Percentiles rank a stretch among this genome's conserved stretches.
Evolutionary conservation across 192 early-diverging fungal species (phyloP).

Genomic region (Thamnidium elegans): DNA sequence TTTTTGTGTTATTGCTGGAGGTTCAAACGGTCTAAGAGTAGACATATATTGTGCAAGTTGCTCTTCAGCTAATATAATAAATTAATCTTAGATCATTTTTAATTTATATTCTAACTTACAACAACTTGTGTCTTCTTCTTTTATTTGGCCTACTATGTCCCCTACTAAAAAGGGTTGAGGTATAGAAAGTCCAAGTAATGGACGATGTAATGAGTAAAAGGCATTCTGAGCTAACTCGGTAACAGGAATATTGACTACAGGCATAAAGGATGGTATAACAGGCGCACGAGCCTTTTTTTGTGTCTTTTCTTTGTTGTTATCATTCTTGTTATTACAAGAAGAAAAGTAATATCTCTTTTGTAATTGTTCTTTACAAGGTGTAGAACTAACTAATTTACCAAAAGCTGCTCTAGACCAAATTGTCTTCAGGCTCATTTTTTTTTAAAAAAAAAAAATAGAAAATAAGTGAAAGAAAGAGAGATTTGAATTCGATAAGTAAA

Average conservation of each 20-base stretch:
- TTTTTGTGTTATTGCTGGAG: not conserved
- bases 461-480: not conserved
- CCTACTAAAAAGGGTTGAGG: conserved; percentile 18
- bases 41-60: conserved; percentile 3
- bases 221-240: conserved; percentile 52
- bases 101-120: not conserved
- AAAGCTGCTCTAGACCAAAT: no score
- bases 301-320: conserved; percentile 4
- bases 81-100: not conserved
- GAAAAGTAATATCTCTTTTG: not conserved
- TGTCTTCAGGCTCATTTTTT: not conserved
- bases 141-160: not conserved
- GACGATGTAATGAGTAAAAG: conserved; percentile 60
- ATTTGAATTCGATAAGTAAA: not conserved
- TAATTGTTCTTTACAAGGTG: no score
- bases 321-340: not conserved
- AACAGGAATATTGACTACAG: conserved; percentile 29
- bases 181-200: conserved; percentile 44
- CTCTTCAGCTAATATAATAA: not conserved
- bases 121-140: conserved; percentile 1
- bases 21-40: conserved; percentile 12
- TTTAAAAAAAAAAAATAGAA: conserved; percentile 7
- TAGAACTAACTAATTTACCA: no score
- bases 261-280: conserved; percentile 21
- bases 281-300: conserved; percentile 24